Percentiles rank a stretch among this genome's conserved stretches.
Conservation (phyloP, 805 yeast species). For the Limtongozyma cylindracea region DNA sequence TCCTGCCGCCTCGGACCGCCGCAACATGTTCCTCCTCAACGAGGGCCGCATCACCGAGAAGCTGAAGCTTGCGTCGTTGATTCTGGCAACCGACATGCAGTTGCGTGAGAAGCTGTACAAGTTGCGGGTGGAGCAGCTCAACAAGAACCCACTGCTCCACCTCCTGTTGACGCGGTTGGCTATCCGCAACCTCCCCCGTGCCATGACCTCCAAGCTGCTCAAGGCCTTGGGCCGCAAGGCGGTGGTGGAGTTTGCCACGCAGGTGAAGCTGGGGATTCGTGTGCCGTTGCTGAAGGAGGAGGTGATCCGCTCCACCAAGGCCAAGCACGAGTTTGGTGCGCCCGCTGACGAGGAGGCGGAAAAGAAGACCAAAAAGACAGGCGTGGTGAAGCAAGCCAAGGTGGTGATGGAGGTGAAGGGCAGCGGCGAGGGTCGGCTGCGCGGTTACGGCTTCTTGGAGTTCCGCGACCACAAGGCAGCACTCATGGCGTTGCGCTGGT, state of each 20-base stretch:
- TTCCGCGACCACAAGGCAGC: constrained; percentile 82
- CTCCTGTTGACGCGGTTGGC: constrained; percentile 90
- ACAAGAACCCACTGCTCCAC: constrained; percentile 78
- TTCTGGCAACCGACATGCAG: constrained; percentile 56
- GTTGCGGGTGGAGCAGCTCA: constrained; percentile 70
- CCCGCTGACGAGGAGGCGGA: constrained; percentile 13
- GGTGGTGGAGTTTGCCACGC: constrained; percentile 81
- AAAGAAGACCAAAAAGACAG: constrained; percentile 49
- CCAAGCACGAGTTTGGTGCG: constrained; percentile 18
- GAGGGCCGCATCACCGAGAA: constrained; percentile 79
- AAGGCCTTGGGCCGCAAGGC: constrained; percentile 89
- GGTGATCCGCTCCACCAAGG: constrained; percentile 48
- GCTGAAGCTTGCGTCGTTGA: constrained; percentile 48
- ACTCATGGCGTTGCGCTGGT: constrained; percentile 89
- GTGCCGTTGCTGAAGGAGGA: constrained; percentile 84
- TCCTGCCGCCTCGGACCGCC: constrained; percentile 55
- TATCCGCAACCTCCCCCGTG: constrained; percentile 77
- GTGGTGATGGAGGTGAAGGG: constrained; percentile 84
- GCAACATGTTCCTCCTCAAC: constrained; percentile 67
- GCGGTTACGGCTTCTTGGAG: constrained; percentile 94
- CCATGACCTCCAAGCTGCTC: constrained; percentile 68
- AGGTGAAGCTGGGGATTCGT: constrained; percentile 48
- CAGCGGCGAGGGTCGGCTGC: constrained; percentile 74
- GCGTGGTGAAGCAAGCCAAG: constrained; percentile 86
- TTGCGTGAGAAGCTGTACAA: constrained; percentile 72